Percentiles rank a stretch among this genome's conserved stretches.
These are phyloP conservation scores for Paracorniculantispora psalliotae DNA, from an alignment of 2,329 filamentous ascomycete species.

Conservation along the genomic window DNA sequence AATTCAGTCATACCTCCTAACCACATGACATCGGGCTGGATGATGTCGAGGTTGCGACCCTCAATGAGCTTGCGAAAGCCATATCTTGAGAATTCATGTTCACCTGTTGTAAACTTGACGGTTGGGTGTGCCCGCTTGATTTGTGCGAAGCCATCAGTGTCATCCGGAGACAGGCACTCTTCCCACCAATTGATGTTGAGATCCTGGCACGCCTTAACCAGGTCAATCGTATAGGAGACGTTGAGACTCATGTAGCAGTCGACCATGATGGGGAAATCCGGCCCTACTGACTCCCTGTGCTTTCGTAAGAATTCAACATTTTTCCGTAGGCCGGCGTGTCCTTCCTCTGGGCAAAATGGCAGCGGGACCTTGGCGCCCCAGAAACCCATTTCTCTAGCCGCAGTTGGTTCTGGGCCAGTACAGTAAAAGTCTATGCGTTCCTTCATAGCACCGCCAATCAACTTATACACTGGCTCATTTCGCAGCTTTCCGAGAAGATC, in stretches of 20 bases:
- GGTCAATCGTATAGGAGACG: conserved; percentile 86
- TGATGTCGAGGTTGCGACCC: conserved; percentile 85
- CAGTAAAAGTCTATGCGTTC: conserved; percentile 88
- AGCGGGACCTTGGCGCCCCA: conserved; percentile 86
- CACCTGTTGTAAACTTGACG: conserved; percentile 90
- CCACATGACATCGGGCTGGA: conserved; percentile 98
- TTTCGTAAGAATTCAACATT: conserved; percentile 85
- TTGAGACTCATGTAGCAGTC: conserved; percentile 98
- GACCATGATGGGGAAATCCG: conserved; percentile 88
- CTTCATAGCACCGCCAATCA: conserved; percentile 87
- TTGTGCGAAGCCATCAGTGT: conserved; percentile 83
- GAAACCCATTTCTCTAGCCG: conserved; percentile 83
- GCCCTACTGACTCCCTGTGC: conserved; percentile 78
- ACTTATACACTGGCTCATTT: conserved; percentile 88
- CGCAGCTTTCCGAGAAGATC: conserved; percentile 87
- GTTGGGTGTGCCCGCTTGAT: conserved; percentile 88
- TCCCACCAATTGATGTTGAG: conserved; percentile 97
- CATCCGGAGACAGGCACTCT: conserved; percentile 85
- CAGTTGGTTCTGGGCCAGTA: conserved; percentile 78
- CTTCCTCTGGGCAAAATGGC: conserved; percentile 85
- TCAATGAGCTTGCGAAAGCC: conserved; percentile 94
- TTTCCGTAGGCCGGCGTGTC: conserved; percentile 73
- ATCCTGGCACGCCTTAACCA: conserved; percentile 76
- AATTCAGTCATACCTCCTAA: conserved; percentile 89
- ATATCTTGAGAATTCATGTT: conserved; percentile 92